These are phyloP conservation scores for Sphaerulina musiva DNA, from an alignment of 2,329 filamentous ascomycete species.

Conservation along the genomic window DNA sequence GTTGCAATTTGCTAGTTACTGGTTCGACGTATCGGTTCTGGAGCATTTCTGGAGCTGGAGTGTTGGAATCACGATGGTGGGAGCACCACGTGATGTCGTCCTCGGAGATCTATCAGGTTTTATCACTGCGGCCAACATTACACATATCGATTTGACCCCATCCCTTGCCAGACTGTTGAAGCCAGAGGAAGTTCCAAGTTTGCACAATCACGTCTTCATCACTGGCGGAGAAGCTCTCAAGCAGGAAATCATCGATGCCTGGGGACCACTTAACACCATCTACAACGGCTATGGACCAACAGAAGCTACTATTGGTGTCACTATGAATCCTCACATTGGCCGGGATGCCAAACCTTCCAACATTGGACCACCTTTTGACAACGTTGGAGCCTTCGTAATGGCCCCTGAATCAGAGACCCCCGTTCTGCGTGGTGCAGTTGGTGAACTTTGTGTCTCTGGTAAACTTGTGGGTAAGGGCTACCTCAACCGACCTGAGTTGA, in stretches of 20 bases:
- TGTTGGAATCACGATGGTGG: constrained; percentile 76
- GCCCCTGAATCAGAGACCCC: constrained; percentile 61
- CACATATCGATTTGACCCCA: constrained; percentile 86
- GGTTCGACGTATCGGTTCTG: constrained; percentile 88
- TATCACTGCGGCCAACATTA: constrained; percentile 67
- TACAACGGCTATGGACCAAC: constrained; percentile 91
- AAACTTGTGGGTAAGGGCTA: constrained; percentile 86
- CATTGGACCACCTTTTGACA: constrained; percentile 79
- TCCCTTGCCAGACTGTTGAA: constrained; percentile 73
- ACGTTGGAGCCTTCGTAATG: constrained; percentile 78
- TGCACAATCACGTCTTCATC: constrained; percentile 82
- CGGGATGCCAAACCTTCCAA: constrained; percentile 74
- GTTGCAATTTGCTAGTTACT: constrained; percentile 89
- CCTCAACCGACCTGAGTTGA: constrained; percentile 71
- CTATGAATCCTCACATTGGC: constrained; percentile 78
- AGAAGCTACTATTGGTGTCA: constrained; percentile 86
- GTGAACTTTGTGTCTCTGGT: constrained; percentile 83
- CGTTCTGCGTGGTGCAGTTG: constrained; percentile 70
- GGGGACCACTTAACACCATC: constrained; percentile 73
- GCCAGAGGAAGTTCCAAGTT: constrained; percentile 70
- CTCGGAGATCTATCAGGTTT: constrained; percentile 72
- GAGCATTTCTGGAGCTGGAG: constrained; percentile 97
- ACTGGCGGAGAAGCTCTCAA: constrained; percentile 84
- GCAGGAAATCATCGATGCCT: constrained; percentile 79
- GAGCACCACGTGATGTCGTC: constrained; percentile 74